A percentile compares a stretch with the other conserved stretches of the same genome.
Conservation (phyloP, 2,329 filamentous ascomycete species). For the Penicillium sp. region DNA sequence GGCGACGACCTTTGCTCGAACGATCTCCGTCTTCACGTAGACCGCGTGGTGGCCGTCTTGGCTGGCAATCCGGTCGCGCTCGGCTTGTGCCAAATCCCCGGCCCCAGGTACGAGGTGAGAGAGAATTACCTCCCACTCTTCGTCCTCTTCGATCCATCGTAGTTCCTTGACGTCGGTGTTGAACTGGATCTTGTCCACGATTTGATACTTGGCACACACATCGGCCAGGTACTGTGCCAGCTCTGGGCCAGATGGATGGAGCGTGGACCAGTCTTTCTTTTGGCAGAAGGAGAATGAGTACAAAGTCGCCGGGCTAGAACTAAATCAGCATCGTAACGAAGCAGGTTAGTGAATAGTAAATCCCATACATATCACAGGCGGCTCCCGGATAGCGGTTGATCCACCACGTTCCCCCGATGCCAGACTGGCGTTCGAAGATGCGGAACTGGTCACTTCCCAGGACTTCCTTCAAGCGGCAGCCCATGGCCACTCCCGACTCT, state of each 20-base stretch:
- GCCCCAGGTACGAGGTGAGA: slow-evolving; percentile 53
- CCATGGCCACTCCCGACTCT: slow-evolving; percentile 63
- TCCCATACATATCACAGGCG: slow-evolving; percentile 56
- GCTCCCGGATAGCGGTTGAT: slow-evolving; percentile 62
- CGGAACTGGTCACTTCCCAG: slow-evolving; percentile 61
- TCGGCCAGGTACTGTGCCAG: slow-evolving; percentile 55
- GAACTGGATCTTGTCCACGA: slow-evolving; percentile 60
- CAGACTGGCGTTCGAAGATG: slow-evolving; percentile 61
- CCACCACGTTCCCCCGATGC: slow-evolving; percentile 66
- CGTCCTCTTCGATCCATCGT: slow-evolving; percentile 54
- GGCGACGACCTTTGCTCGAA: slow-evolving; percentile 57
- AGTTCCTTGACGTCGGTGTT: slow-evolving; percentile 58
- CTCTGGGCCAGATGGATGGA: slow-evolving; percentile 52
- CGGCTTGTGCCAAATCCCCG: slow-evolving; percentile 54
- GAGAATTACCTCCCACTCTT: slow-evolving; percentile 58
- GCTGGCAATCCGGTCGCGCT: slow-evolving; percentile 47
- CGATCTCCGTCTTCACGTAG: slow-evolving; percentile 53
- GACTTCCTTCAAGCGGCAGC: slow-evolving; percentile 58
- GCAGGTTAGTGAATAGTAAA: not conserved
- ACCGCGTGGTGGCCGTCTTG: slow-evolving; percentile 50
- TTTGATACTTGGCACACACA: slow-evolving; percentile 54
- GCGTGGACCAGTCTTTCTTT: slow-evolving; percentile 53
- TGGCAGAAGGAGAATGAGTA: slow-evolving; percentile 60
- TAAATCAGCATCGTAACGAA: not conserved
- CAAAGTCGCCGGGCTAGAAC: slow-evolving; percentile 52